Base-by-base conservation (phyloP, 2,329 filamentous ascomycete species). In the Colletotrichum neosansevieriae region DNA sequence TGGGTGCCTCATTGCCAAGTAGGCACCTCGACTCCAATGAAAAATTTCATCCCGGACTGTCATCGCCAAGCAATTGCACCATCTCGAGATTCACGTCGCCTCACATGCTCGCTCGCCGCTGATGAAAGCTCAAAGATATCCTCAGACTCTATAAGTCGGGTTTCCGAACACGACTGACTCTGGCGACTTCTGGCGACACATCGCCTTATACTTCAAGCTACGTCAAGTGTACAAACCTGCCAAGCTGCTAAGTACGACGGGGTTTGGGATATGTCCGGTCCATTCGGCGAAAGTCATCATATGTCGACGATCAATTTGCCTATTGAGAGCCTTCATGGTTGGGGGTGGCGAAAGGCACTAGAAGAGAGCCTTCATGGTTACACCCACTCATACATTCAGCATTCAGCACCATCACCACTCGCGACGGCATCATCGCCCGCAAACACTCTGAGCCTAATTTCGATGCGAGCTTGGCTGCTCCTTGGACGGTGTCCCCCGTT, bases 121-220 rank as follows among this genome's bases (percentile, higher is more conserved):
- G n/a, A n/a, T 10, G 10, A 32, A n/a, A 15, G 40, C 7, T 15
- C 36, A 15, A 19, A 38, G 21, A 13, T 6, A 36, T 51, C 24
- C 36, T 64, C 21, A 54, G 54, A n/a, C 34, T 36, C 36, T 36
- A 36, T 21, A 54, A n/a, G 13, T 32, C 15, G 36, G 29, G 29
- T 32, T 32, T 38, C n/a, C 49, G 63, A 66, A 53, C 32, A 51
- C 58, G 57, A 47, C 36, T 53, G 45, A 47, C 45, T 58, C 51
- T 54, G 9, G 7, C 13, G 15, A 44, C 21, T 15, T 19, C 36
- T 44, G 9, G 49, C 49, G 56, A 40, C 56, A 54, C 47, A 24
- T 12, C 12, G n/a, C n/a, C n/a, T 17, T n/a, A 47, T 54, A 54
- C 15, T 11, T 38, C 9, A 9, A 21, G 40, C 21, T 32, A 34